phyloP scores from a whole-genome alignment of 2,329 filamentous ascomycete genomes.

The Penicillium sp. region DNA sequence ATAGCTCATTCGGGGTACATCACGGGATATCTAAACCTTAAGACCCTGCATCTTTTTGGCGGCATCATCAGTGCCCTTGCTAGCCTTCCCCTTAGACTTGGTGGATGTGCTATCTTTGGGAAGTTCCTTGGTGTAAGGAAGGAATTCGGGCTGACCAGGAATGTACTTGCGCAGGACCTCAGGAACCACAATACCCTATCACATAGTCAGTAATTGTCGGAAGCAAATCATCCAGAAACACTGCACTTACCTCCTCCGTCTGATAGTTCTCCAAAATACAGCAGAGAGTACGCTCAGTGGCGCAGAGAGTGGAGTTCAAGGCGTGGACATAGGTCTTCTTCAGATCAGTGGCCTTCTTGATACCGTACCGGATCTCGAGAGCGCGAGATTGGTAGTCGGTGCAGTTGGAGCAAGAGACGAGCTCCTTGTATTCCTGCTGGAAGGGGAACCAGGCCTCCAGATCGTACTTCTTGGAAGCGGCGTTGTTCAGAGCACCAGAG shows the following conservation, averaged over 20 bases:
- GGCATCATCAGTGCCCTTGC: conserved; percentile 32
- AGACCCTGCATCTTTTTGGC: conserved; percentile 42
- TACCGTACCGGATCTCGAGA: conserved; percentile 85
- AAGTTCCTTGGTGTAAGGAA: conserved; percentile 82
- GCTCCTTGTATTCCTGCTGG: conserved; percentile 96
- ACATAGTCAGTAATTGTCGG: conserved; percentile 17
- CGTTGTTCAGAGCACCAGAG: conserved; percentile 90
- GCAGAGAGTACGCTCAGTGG: conserved; percentile 87
- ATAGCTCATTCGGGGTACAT: background rate
- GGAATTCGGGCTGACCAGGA: conserved; percentile 81
- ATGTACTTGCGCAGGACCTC: conserved; percentile 85
- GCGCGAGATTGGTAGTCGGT: conserved; percentile 95
- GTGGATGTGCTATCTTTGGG: conserved; percentile 68
- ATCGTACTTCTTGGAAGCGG: conserved; percentile 87
- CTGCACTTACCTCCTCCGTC: conserved; percentile 65
- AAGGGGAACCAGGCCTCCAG: conserved; percentile 95
- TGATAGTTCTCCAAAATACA: conserved; percentile 97
- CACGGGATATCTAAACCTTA: conserved; percentile 32
- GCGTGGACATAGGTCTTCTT: conserved; percentile 95
- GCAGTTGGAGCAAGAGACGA: conserved; percentile 97
- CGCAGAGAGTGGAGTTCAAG: conserved; percentile 83
- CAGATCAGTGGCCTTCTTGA: conserved; percentile 77
- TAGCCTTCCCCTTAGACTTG: conserved; percentile 49
- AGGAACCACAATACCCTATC: conserved; percentile 70
- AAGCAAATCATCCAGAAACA: background rate